These are phyloP conservation scores for Aspergillus sp. DNA, from an alignment of 2,329 filamentous ascomycete genomes.

Conservation along the genomic window DNA sequence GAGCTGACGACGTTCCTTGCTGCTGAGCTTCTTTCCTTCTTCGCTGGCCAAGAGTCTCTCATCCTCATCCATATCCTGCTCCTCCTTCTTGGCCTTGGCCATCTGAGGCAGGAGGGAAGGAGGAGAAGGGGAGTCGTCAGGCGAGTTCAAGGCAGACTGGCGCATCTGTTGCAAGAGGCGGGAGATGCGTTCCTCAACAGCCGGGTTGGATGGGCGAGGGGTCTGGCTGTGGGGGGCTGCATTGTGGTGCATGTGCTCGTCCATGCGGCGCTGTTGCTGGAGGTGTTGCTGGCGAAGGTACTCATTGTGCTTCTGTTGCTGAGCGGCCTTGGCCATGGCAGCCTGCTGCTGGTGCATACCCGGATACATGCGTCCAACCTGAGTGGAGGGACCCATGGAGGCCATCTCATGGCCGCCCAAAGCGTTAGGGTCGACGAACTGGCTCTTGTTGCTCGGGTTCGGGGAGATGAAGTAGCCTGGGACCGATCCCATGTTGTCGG, in stretches of 20 bases:
- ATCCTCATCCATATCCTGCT: constrained; percentile 98
- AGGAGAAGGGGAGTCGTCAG: constrained; percentile 48
- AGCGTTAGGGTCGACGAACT: constrained; percentile 72
- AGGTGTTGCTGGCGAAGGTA: constrained; percentile 61
- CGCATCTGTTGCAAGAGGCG: constrained; percentile 92
- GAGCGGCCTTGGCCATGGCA: constrained; percentile 71
- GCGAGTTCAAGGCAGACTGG: constrained; percentile 64
- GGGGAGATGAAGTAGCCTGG: constrained; percentile 67
- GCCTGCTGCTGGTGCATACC: constrained; percentile 92
- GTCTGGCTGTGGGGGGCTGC: constrained; percentile 33
- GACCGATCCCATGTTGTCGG: constrained; percentile 64
- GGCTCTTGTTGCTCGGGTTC: constrained; percentile 42
- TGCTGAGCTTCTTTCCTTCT: constrained; percentile 98
- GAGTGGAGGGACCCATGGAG: constrained; percentile 53
- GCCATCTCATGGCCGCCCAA: constrained; percentile 65
- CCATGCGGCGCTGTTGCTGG: constrained; percentile 38
- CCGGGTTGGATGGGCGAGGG: constrained; percentile 59
- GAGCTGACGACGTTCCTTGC: constrained; percentile 95
- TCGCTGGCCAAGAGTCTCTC: constrained; percentile 92
- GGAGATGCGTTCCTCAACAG: constrained; percentile 89
- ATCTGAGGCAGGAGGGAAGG: constrained; percentile 61
- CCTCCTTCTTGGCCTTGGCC: constrained; percentile 80
- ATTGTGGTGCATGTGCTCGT: constrained; percentile 31
- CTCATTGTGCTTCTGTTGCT: constrained; percentile 65
- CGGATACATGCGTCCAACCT: constrained; percentile 78